Conservation (phyloP, 768 basidiomycete species). For the Leccinellum luteum region DNA sequence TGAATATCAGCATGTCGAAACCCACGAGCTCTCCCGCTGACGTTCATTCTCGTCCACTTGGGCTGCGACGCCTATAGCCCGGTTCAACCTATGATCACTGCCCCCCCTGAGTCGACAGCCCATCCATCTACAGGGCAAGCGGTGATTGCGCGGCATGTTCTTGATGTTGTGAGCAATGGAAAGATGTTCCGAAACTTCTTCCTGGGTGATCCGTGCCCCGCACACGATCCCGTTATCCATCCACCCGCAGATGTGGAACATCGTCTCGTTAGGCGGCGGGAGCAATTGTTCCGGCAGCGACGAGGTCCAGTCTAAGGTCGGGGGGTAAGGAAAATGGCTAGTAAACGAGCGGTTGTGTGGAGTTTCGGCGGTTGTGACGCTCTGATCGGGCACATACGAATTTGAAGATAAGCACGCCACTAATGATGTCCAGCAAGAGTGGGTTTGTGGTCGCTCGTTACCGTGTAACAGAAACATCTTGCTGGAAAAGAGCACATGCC, state of each 20-base stretch:
- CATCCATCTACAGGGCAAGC: conserved; percentile 2
- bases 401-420: neutral
- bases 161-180: neutral
- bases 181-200: conserved; percentile 10
- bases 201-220: neutral
- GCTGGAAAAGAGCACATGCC: no score
- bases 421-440: no score
- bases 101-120: conserved; percentile 4
- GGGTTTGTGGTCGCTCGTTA: no score
- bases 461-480: no score
- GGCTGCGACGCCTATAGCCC: no score
- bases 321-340: neutral
- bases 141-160: accelerated
- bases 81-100: neutral
- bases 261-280: neutral
- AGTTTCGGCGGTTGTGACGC: neutral
- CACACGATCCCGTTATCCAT: neutral
- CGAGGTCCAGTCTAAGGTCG: neutral
- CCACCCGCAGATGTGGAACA: conserved; percentile 11
- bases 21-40: no score
- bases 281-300: neutral
- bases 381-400: no score
- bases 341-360: neutral
- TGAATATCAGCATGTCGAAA: no score
- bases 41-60: no score